Percentiles rank a stretch among this genome's conserved stretches.
Conservation (phyloP, 1,139 yeast species). For the Pichia kudriavzevii region DNA sequence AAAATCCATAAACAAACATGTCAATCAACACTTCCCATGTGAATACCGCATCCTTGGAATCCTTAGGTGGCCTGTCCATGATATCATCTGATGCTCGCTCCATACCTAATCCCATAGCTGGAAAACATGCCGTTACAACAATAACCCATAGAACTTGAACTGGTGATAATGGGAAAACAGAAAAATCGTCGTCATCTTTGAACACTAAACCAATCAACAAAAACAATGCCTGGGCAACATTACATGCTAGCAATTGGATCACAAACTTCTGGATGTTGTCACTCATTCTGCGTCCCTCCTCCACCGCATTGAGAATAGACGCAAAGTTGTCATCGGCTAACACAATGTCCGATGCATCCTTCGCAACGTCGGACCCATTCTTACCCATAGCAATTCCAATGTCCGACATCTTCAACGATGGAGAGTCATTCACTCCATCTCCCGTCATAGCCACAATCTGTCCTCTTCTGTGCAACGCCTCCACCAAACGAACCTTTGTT, state of each 20-base stretch:
- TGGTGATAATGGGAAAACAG: conserved; percentile 74
- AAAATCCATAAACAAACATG: conserved; percentile 65
- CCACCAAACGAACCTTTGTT: conserved; percentile 78
- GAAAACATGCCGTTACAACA: conserved; percentile 73
- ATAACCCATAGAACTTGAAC: conserved; percentile 77
- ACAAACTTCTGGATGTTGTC: conserved; percentile 76
- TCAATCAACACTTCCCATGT: conserved; percentile 67
- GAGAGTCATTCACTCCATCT: conserved; percentile 83
- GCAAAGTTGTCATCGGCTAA: conserved; percentile 73
- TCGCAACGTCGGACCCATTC: conserved; percentile 76
- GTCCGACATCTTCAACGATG: conserved; percentile 71
- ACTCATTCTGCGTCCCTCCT: conserved; percentile 79
- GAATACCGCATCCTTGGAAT: conserved; percentile 51
- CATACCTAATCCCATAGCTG: conserved; percentile 82
- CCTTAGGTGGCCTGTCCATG: conserved; percentile 58
- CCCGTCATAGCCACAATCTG: conserved; percentile 82
- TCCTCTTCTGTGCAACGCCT: conserved; percentile 66
- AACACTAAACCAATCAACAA: conserved; percentile 68
- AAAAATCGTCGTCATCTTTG: conserved; percentile 47
- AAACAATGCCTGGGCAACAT: conserved; percentile 70
- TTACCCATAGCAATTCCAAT: conserved; percentile 87
- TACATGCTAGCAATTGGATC: conserved; percentile 69
- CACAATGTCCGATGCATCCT: conserved; percentile 72
- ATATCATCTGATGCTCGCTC: conserved; percentile 62
- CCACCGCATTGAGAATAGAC: conserved; percentile 68